A percentile compares a stretch with the other conserved stretches of the same genome.
Conservation (phyloP, 1,139 yeast species). For the Taphrina deformans region DNA sequence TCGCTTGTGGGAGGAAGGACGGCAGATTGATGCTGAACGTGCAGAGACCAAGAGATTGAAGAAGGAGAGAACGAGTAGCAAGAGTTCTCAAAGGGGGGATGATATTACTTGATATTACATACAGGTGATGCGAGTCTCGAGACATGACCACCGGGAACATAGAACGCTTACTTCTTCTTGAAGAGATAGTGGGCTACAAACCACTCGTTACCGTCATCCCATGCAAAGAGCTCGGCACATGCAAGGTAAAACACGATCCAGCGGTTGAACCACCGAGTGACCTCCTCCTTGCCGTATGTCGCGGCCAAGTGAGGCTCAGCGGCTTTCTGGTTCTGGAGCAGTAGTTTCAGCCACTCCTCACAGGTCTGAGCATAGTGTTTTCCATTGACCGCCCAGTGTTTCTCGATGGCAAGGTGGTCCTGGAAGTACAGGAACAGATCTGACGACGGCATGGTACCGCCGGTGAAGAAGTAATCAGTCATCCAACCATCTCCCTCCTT, state of each 20-base stretch:
- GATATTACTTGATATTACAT: background rate
- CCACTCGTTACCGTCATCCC: slow-evolving; percentile 34
- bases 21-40: slow-evolving; percentile 24
- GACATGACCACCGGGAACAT: too few relatives aligned
- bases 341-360: slow-evolving; percentile 32
- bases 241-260: slow-evolving; percentile 35
- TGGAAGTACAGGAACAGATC: slow-evolving; percentile 33
- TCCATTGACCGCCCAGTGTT: slow-evolving; percentile 33
- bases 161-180: slow-evolving; percentile 29
- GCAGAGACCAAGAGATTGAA: slow-evolving; percentile 19
- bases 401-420: slow-evolving; percentile 30
- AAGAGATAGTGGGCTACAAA: slow-evolving; percentile 32
- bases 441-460: slow-evolving; percentile 34
- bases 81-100: background rate
- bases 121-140: too few relatives aligned
- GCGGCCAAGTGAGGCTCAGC: slow-evolving; percentile 26
- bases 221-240: slow-evolving; percentile 33
- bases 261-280: slow-evolving; percentile 30
- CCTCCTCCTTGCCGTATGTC: slow-evolving; percentile 31
- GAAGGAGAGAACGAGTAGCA: slow-evolving; percentile 7
- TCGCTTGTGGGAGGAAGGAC: slow-evolving; percentile 22
- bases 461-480: slow-evolving; percentile 34
- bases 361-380: slow-evolving; percentile 33
- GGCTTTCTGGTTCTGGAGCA: slow-evolving; percentile 25
- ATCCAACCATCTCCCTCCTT: slow-evolving; percentile 34